A percentile compares a stretch with the other conserved stretches of the same genome.
These are phyloP conservation scores for Rhodotorula diobovata DNA, from an alignment of 768 basidiomycete genomes.

Conservation along the genomic window DNA sequence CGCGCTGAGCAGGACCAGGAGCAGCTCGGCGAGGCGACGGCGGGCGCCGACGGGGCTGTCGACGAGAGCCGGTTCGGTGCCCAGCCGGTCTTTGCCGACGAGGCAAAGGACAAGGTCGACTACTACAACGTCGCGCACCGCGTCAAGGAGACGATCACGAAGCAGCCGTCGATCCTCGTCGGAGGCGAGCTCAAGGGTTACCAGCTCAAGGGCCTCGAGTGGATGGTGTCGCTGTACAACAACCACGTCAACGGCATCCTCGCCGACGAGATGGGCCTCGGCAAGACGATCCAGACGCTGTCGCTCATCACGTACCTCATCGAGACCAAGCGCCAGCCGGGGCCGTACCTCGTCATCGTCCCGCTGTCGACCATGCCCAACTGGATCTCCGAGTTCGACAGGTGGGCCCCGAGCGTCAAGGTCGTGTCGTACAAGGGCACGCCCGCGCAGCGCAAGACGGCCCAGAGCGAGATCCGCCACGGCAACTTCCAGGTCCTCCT, in stretches of 20 bases:
- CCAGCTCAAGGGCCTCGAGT: conserved; percentile 53
- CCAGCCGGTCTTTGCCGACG: conserved; percentile 54
- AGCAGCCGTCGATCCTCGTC: conserved; percentile 75
- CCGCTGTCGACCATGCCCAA: conserved; percentile 76
- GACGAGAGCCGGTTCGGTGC: conserved; percentile 90
- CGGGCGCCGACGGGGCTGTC: conserved; percentile 44
- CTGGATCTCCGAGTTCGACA: conserved; percentile 44
- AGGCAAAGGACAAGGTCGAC: conserved; percentile 65
- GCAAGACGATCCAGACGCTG: conserved; percentile 88
- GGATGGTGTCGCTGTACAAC: conserved; percentile 45
- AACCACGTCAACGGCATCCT: conserved; percentile 46
- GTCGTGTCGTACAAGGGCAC: conserved; percentile 88
- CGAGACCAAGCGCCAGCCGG: conserved; percentile 58
- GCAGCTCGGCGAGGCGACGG: conserved; percentile 28
- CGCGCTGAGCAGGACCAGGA: conserved; percentile 50
- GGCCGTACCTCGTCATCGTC: conserved; percentile 85
- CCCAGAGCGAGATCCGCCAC: conserved; percentile 52
- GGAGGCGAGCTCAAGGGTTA: conserved; percentile 83
- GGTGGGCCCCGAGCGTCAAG: conserved; percentile 58
- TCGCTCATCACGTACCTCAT: conserved; percentile 89
- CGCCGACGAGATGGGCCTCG: conserved; percentile 46
- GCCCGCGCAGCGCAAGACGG: conserved; percentile 71
- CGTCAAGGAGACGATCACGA: conserved; percentile 74
- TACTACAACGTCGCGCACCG: conserved; percentile 95
- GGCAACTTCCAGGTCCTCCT: conserved; percentile 43